Percentiles rank a stretch among this genome's conserved stretches.
Evolutionary conservation across 1,139 yeast species (phyloP).

Genomic region (Yamadazyma buinensis): DNA sequence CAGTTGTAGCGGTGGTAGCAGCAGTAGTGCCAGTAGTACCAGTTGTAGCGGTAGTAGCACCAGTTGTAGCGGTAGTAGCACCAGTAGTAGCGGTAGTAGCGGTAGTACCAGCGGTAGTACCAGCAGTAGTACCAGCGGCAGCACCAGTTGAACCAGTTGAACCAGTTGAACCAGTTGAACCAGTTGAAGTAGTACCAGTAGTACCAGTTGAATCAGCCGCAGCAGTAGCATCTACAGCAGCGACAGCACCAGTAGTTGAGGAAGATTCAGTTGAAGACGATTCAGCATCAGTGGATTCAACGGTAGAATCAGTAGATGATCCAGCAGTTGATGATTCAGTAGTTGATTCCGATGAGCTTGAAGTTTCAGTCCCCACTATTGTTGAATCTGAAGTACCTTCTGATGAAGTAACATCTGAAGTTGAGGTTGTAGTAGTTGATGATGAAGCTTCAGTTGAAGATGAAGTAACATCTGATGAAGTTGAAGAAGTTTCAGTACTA

Average conservation of each 20-base stretch:
- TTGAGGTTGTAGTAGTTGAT: slow-evolving; percentile 4
- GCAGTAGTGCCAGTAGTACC: no score
- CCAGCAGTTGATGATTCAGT: not conserved
- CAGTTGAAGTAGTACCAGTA: no score
- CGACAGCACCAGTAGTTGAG: no score
- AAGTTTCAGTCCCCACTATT: slow-evolving; percentile 2
- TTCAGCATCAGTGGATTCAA: slow-evolving; percentile 1
- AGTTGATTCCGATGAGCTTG: not conserved
- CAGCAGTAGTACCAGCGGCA: no score
- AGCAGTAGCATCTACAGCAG: no score
- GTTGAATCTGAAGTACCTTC: not conserved
- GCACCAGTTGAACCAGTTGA: no score
- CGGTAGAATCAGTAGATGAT: not conserved
- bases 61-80: no score
- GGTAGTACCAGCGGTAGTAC: no score
- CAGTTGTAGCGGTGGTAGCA: no score
- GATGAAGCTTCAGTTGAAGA: slow-evolving; percentile 3
- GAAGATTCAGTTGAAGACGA: slow-evolving; percentile 4
- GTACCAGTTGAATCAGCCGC: slow-evolving; percentile 8
- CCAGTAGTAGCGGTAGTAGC: no score
- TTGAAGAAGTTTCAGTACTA: slow-evolving; percentile 3
- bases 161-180: no score
- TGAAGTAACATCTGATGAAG: slow-evolving; percentile 4
- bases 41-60: no score
- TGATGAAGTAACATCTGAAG: slow-evolving; percentile 7